Base-by-base conservation (phyloP, 345 rosid species). In the Brassica cretica region DNA sequence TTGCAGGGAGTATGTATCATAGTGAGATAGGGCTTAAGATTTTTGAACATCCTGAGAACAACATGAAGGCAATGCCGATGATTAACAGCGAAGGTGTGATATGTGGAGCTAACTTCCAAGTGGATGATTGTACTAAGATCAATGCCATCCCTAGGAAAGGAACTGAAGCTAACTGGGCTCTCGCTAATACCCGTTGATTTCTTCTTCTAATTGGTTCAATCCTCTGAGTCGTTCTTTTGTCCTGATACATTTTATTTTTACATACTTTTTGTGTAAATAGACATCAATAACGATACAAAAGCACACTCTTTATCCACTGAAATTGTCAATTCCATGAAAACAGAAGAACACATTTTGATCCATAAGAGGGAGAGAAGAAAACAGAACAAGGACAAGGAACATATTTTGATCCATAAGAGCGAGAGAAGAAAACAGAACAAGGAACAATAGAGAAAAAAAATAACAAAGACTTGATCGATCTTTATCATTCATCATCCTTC, bases 71-170 rank as follows among this genome's bases (percentile, higher is more conserved):
- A 5, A 89, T 94, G 96, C 91, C 93, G 0, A 93, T 98, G 73
- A 81, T 82, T 66, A 98, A 94, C 58, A 91, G 97, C 18, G 98
- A 94, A 70, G 98, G 98, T 0, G 91, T 83, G 8, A 27, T 91
- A 75, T 91, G 97, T 35, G 98, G 98, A 6, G 88, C 98, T 24
- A 89, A 84, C 72, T 91, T 94, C 79, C 92, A 88, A 84, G 98
- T 88, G 0, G 98, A 94, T 80, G 81, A 63, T n/a, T 88, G 72
- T 21, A 21, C 90, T 0, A 89, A 89, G 78, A 79, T 87, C 18
- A 84, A 21, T 21, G 2, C 24, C 24, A 21, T 21, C 24, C 24
- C 24, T 21, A 21, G 95, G 10, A 85, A 89, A 30, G 98, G 98
- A 6, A 94, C 98, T 78, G 97, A 87, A 80, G 84, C 91, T 39